Base-by-base conservation (phyloP, 352 stramenopile genomes). In the Thraustochytrium striatum region DNA sequence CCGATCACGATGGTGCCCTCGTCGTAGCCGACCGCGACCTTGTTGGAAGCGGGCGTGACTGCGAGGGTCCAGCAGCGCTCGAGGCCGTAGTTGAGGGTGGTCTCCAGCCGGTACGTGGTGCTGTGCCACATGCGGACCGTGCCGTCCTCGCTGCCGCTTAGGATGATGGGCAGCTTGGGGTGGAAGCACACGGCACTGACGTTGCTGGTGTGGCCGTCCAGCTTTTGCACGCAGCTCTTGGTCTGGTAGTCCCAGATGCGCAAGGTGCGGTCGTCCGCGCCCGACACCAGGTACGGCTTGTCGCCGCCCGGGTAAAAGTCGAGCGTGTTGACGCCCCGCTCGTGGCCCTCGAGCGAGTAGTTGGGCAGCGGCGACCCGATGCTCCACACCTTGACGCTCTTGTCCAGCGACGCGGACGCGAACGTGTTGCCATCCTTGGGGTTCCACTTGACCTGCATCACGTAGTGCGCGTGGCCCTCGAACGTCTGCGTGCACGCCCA, bases 221-320 rank as follows among this genome's bases (percentile, higher is more conserved):
- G 89, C 39, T 93, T 98, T 86, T 99, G 96, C 25, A 99, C 93
- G 81, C 98, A 97, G n/a, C 91, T 94, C 85, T 98, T 98, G 9
- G 96, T 99, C 90, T 99, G 90, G 88, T 99, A 99, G 87, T 99
- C 97, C 96, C 96, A 99, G 80, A 99, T 97, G 83, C 98, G 98
- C 39, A 99, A 92, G 9, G 93, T 98, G 50, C 80, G 62, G 78
- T 88, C 91, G 83, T 98, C 95, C 2, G 94, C 91, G 25, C 95
- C 95, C 21, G 91, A 97, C 11, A 99, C 86, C 81, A 99, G 88
- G 86, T 99, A 99, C 5, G 97, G 96, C 83, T 98, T 98, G 85
- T 99, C 97, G 43, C 95, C 94, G 13, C 93, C 96, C 0, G 94
- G 94, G 87, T 98, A 99, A 87, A 99, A 99, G 81, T 98, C 95